Base-by-base conservation (phyloP, 2,329 filamentous ascomycete species). In the Alternaria angustiovoidea region DNA sequence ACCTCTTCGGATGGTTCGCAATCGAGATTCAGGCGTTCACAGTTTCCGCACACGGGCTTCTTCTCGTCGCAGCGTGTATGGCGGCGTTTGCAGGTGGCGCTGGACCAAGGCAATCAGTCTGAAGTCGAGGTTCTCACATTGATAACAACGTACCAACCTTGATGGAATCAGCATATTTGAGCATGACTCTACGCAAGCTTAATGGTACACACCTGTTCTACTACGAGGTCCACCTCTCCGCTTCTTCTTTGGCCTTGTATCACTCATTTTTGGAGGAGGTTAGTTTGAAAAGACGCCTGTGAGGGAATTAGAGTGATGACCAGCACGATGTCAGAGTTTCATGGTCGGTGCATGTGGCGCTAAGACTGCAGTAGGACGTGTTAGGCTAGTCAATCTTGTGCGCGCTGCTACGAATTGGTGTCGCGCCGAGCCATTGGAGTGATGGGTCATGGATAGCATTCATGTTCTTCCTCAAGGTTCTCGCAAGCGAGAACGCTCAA, bases 11-110 rank as follows among this genome's bases (percentile, higher is more conserved):
- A 69, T 32, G 62, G 69, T 44, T 71, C 65, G 48, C 74, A 77
- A 32, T 69, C 60, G 3, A 77, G 64, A 43, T 70, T 63, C 1
- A 76, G 63, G 11, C 75, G 68, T 24, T 67, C 69, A 46, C 74
- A 76, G 28, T 70, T 76, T n/a, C 74, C 66, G 52, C 75, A 77
- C 12, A 70, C 58, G 12, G 75, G 75, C 28, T 68, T 75, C 47
- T 65, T 71, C 51, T 78, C 75, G 24, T 78, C 75, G 51, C 75
- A 78, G 22, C 75, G 69, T 18, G 68, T 71, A 51, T 78, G 74
- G n/a, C 75, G 66, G 3, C 69, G 62, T 60, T 77, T 77, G 49
- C 74, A 77, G 4, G 75, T 76, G 28, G 72, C 53, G 53, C 75
- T 77, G 42, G n/a, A 43, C 11, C 3, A 44, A 36, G 5, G 12